Base-by-base conservation (phyloP, 139 green algal species). In the Diplosphaera chodatii region DNA sequence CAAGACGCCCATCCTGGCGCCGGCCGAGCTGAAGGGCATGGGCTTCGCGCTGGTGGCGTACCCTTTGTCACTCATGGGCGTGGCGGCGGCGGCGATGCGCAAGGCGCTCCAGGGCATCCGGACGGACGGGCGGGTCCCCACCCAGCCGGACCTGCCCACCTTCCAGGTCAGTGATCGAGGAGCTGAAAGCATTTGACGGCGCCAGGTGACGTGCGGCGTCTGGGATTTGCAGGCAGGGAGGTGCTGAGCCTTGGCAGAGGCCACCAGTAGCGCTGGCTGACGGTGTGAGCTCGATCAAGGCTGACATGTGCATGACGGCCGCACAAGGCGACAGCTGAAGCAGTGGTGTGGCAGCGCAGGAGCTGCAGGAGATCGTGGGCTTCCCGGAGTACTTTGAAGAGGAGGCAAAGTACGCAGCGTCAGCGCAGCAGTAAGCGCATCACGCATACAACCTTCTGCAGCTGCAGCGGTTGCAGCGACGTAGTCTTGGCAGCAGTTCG, bases 1-100 rank as follows among this genome's bases (percentile, higher is more conserved):
- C 63, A 93, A 93, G 75, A 98, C 94, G 13, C 94, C 94, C n/a
- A 85, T 98, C 64, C 75, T 97, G 28, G 37, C 78, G 0, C 89
- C 87, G 0, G 55, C 75, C 25, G 75, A 92, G 75, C 85, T 99
- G 30, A 48, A 90, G 28, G 78, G 81, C 3, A 86, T 98, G 76
- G 94, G 92, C 13, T 98, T 94, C 74, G 93, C 87, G 67, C 73
- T 97, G 21, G 91, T 94, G 29, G 89, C 90, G 18, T 97, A 96
- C 83, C 91, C 91, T 2, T 80, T 97, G 32, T 89, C 81, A 4
- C 78, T 97, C 75, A 82, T 98, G 66, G 88, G 87, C 8, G 88
- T 92, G 41, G 86, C 79, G 13, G 86, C 96, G 8, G 67, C 70
- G 0, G 89, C 86, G 0, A 93, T 94, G 91, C 67, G 91, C 70